These are phyloP conservation scores for Taphrina sp. DNA, from an alignment of 1,139 yeast species.

Conservation along the genomic window DNA sequence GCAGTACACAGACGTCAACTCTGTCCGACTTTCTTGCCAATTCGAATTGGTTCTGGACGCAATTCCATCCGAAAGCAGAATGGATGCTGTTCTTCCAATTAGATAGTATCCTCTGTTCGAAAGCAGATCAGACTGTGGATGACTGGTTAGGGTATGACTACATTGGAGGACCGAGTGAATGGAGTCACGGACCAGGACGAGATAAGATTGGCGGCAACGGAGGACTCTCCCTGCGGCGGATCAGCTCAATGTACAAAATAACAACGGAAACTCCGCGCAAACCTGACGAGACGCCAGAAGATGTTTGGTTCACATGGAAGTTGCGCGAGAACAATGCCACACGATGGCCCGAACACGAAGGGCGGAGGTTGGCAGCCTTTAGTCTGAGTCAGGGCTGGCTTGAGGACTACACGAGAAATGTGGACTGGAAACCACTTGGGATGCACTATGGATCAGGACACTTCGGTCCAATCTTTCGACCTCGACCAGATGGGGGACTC, in stretches of 20 bases:
- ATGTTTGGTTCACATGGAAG: slow-evolving; percentile 23
- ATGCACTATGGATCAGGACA: slow-evolving; percentile 25
- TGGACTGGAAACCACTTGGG: slow-evolving; percentile 21
- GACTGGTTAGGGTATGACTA: slow-evolving; percentile 30
- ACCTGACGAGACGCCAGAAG: slow-evolving; percentile 16
- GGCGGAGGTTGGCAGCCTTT: slow-evolving; percentile 4
- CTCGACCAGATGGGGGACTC: background rate
- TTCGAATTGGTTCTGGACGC: slow-evolving; percentile 28
- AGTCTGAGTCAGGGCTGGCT: slow-evolving; percentile 21
- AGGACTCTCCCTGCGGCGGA: slow-evolving; percentile 22
- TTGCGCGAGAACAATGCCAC: slow-evolving; percentile 9
- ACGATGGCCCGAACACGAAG: slow-evolving; percentile 22
- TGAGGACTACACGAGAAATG: background rate
- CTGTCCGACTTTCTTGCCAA: slow-evolving; percentile 7
- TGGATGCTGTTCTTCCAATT: slow-evolving; percentile 31
- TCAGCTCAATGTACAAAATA: slow-evolving; percentile 3
- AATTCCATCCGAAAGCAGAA: slow-evolving; percentile 19
- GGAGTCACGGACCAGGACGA: slow-evolving; percentile 16
- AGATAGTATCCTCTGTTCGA: slow-evolving; percentile 19
- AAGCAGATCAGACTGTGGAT: slow-evolving; percentile 15
- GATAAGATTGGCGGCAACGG: slow-evolving; percentile 27
- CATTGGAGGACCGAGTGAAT: slow-evolving; percentile 20
- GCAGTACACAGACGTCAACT: background rate
- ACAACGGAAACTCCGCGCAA: slow-evolving; percentile 6
- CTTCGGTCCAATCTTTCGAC: slow-evolving; percentile 2